Conservation (phyloP, 75 land plant genomes). For the Picea glauca region DNA sequence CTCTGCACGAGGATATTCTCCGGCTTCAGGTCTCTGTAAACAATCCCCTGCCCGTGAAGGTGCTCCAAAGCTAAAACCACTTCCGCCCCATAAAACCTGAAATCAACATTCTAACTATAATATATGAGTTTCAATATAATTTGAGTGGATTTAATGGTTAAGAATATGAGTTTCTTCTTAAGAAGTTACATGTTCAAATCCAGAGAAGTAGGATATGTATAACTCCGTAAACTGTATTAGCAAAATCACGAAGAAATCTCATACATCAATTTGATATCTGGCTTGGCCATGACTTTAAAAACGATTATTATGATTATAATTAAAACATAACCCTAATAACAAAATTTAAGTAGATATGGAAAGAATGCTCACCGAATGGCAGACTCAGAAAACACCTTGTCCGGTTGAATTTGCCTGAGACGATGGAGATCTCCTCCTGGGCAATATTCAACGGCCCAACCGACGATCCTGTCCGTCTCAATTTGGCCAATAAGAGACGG, state of each 20-base stretch:
- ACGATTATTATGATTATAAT: too few species aligned
- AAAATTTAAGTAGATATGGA: neutral
- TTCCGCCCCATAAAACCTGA: conserved; percentile 76
- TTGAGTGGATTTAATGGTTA: too few species aligned
- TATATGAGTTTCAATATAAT: too few species aligned
- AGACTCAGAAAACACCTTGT: conserved; percentile 59
- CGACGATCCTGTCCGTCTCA: conserved; percentile 44
- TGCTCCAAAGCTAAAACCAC: conserved; percentile 59
- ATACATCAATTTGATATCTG: too few species aligned
- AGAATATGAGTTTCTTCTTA: too few species aligned
- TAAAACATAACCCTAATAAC: too few species aligned
- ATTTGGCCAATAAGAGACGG: conserved; percentile 50
- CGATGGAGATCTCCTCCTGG: conserved; percentile 78
- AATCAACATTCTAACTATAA: neutral
- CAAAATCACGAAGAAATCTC: too few species aligned
- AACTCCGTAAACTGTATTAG: too few species aligned
- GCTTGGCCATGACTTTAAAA: too few species aligned
- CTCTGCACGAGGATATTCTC: conserved; percentile 69
- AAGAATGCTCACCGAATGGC: conserved; percentile 29
- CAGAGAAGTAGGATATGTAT: too few species aligned
- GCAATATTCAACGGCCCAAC: conserved; percentile 76
- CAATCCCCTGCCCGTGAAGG: conserved; percentile 52
- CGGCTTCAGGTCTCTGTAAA: conserved; percentile 80
- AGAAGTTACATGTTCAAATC: too few species aligned
- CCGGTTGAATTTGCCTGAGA: conserved; percentile 65